Evolutionary conservation across 2,329 filamentous ascomycete genomes (phyloP).

Genomic region (Emergomyces africanus): DNA sequence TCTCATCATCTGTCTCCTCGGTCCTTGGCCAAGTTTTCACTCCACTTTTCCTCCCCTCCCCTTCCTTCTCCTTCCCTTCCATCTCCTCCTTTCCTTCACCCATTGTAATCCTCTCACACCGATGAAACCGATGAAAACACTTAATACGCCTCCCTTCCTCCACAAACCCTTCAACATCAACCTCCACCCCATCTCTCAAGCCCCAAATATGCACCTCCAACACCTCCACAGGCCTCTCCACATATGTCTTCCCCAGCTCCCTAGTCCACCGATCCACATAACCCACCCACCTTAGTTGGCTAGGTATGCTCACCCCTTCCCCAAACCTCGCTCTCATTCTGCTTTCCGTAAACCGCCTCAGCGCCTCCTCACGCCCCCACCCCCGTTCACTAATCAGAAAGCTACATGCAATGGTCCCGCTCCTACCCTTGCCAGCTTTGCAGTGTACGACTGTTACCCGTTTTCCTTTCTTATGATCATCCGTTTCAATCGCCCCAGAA

Average conservation of each 20-base stretch:
- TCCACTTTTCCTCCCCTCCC: constrained; percentile 10
- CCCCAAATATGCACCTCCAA: constrained; percentile 87
- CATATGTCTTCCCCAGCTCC: constrained; percentile 57
- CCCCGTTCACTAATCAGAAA: constrained; percentile 83
- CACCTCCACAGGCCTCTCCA: constrained; percentile 72
- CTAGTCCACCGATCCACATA: constrained; percentile 85
- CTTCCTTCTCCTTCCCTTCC: constrained; percentile 30
- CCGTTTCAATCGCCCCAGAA: not conserved
- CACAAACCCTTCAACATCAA: constrained; percentile 70
- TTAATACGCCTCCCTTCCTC: constrained; percentile 86
- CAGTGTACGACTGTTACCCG: constrained; percentile 88
- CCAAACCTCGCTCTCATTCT: constrained; percentile 87
- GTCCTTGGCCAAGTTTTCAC: not conserved
- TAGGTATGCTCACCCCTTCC: constrained; percentile 81
- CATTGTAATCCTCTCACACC: constrained; percentile 56
- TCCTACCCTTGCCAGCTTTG: constrained; percentile 91
- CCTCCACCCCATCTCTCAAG: constrained; percentile 71
- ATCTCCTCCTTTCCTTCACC: constrained; percentile 18
- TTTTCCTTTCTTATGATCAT: constrained; percentile 18
- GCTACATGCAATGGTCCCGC: constrained; percentile 74
- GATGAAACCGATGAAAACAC: constrained; percentile 65
- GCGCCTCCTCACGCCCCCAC: constrained; percentile 51
- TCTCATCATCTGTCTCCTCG: not conserved
- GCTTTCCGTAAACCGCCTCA: constrained; percentile 60
- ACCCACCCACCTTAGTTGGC: constrained; percentile 72